Base-by-base conservation (phyloP, 2,329 filamentous ascomycete genomes). In the Biscogniauxia sp. region DNA sequence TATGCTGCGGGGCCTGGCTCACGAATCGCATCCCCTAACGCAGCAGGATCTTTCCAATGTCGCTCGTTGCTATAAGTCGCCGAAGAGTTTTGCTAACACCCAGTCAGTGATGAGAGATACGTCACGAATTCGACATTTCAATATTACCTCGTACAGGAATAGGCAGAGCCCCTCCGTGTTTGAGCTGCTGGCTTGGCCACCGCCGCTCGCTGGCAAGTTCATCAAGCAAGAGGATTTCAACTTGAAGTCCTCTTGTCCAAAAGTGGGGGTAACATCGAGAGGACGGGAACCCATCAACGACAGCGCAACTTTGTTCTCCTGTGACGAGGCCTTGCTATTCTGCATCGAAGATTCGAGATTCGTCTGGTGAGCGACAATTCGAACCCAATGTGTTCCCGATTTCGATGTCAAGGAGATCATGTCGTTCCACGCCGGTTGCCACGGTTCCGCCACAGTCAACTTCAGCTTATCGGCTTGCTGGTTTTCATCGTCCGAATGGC, bases 121-220 rank as follows among this genome's bases (percentile, higher is more conserved):
- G 55, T 11, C 23, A 15, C 15, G 6, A 8, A 17, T 50, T 32
- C 7, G 11, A 7, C 28, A 13, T 8, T 26, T 45, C 59, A 28
- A 20, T 68, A 77, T 60, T 68, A 85, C 83, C 75, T 86, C 80
- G 65, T 82, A 86, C 20, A 85, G 70, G 66, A 85, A 84, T 51
- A 81, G 70, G 61, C 80, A 84, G 50, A 82, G 72, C 41, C 76
- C 77, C 51, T 80, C 78, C 20, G 72, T 70, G 20, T 68, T 68
- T 20, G 68, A 68, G 23, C 67, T 66, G 9, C 64, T 41, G 17
- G 55, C 20, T 45, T 70, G 49, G 72, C 73, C 53, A 72, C 68
- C 17, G 66, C 64, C 28, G 71, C 53, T 60, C 45, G 57, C 69
- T 5, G 76, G 73, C 8, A 82, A 67, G 53, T 77, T 75, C 11